These are phyloP conservation scores for Amanita pallidorosea DNA, from an alignment of 768 basidiomycete species.

Conservation along the genomic window DNA sequence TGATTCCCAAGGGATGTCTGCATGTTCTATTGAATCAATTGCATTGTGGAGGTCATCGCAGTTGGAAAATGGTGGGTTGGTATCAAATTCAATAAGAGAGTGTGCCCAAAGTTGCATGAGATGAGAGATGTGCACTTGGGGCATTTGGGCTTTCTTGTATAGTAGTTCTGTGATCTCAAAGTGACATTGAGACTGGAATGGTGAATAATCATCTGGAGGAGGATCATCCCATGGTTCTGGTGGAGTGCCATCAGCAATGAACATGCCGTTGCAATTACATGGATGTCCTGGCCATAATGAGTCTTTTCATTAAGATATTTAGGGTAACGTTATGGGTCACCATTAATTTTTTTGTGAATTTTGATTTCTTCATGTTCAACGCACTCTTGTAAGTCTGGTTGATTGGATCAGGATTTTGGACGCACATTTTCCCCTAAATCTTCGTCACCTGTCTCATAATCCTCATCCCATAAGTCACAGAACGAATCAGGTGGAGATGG, in stretches of 20 bases:
- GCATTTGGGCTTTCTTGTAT: constrained; percentile 11
- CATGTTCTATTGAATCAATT: constrained; percentile 18
- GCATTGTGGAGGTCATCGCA: background rate
- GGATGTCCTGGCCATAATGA: too few relatives aligned
- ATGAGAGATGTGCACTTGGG: background rate
- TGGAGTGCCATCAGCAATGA: background rate
- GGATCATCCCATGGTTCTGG: background rate
- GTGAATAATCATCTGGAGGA: background rate
- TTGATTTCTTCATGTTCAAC: too few relatives aligned
- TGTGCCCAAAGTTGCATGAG: background rate
- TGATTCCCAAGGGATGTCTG: constrained; percentile 19
- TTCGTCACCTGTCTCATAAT: too few relatives aligned
- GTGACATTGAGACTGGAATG: background rate
- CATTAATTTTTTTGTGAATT: background rate
- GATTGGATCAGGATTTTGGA: too few relatives aligned
- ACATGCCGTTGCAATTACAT: background rate
- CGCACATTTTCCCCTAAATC: too few relatives aligned
- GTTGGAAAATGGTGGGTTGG: background rate
- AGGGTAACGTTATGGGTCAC: background rate
- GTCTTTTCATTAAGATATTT: too few relatives aligned
- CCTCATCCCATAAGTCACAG: too few relatives aligned
- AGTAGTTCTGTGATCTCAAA: constrained; percentile 13
- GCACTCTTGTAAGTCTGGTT: too few relatives aligned
- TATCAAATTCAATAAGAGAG: background rate
- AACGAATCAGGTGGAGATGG: too few relatives aligned